These are phyloP conservation scores for Thelonectria discophora DNA, from an alignment of 2,329 filamentous ascomycete genomes.

Conservation along the genomic window DNA sequence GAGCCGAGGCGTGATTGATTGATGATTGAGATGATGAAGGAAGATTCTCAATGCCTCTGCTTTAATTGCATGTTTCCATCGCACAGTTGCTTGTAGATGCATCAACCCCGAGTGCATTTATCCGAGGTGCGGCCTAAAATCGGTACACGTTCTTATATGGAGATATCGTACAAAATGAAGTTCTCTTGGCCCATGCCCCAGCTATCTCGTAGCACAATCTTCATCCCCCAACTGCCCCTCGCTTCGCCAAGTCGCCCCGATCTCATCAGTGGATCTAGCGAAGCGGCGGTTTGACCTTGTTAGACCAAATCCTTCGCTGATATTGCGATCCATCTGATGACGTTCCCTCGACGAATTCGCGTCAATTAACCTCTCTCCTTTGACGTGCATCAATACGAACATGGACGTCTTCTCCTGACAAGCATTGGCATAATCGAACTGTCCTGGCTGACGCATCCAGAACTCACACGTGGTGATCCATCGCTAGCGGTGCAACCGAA, in stretches of 20 bases:
- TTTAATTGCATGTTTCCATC: too few relatives aligned
- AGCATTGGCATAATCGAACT: background rate
- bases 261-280: background rate
- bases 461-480: background rate
- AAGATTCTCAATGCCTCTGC: too few relatives aligned
- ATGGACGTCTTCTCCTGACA: background rate
- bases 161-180: too few relatives aligned
- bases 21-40: background rate
- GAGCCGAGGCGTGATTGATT: background rate
- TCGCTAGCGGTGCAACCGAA: background rate
- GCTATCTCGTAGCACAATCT: too few relatives aligned
- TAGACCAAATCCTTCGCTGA: background rate
- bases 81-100: too few relatives aligned
- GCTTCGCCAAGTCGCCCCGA: background rate
- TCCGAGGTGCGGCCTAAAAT: too few relatives aligned
- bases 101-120: too few relatives aligned
- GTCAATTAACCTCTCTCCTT: background rate
- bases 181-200: too few relatives aligned
- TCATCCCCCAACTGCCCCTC: too few relatives aligned
- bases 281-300: background rate
- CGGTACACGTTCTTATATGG: too few relatives aligned
- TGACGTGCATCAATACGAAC: background rate
- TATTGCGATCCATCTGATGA: constrained; percentile 1
- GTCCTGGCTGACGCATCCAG: background rate
- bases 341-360: background rate